Evolutionary conservation across 2,329 filamentous ascomycete genomes (phyloP).

Genomic region (Calonectria crousiana): DNA sequence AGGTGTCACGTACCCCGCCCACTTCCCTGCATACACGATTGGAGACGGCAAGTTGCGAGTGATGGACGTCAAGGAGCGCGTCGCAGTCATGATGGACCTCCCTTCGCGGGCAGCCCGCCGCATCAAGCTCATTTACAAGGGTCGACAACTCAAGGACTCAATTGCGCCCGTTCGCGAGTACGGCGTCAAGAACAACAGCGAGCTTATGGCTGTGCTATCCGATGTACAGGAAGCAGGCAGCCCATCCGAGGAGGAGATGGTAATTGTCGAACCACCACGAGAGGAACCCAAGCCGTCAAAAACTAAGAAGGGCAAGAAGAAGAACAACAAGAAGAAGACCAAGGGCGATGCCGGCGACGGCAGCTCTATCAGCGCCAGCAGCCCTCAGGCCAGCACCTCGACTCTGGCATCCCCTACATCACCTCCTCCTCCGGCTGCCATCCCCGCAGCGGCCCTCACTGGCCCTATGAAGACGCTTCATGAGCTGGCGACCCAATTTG

Average conservation of each 20-base stretch:
- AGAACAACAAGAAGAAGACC: slow-evolving; percentile 51
- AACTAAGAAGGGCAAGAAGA: slow-evolving; percentile 58
- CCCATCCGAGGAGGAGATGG: slow-evolving; percentile 58
- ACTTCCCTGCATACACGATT: slow-evolving; percentile 82
- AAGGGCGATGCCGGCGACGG: slow-evolving; percentile 47
- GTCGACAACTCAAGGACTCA: slow-evolving; percentile 75
- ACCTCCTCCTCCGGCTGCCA: slow-evolving; percentile 39
- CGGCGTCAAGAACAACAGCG: slow-evolving; percentile 70
- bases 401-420: slow-evolving; percentile 50
- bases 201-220: slow-evolving; percentile 64
- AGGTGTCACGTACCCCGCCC: slow-evolving; percentile 73
- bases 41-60: slow-evolving; percentile 78
- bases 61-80: slow-evolving; percentile 74
- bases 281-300: slow-evolving; percentile 47
- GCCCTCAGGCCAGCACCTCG: slow-evolving; percentile 58
- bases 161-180: slow-evolving; percentile 69
- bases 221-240: slow-evolving; percentile 53
- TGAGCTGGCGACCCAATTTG: slow-evolving; percentile 74
- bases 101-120: slow-evolving; percentile 62
- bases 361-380: slow-evolving; percentile 54
- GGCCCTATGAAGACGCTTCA: slow-evolving; percentile 69
- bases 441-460: slow-evolving; percentile 47
- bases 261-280: slow-evolving; percentile 56
- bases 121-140: slow-evolving; percentile 81
- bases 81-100: slow-evolving; percentile 74